Evolutionary conservation across 768 basidiomycete genomes (phyloP).

Genomic region (Chalciporus chontae): DNA sequence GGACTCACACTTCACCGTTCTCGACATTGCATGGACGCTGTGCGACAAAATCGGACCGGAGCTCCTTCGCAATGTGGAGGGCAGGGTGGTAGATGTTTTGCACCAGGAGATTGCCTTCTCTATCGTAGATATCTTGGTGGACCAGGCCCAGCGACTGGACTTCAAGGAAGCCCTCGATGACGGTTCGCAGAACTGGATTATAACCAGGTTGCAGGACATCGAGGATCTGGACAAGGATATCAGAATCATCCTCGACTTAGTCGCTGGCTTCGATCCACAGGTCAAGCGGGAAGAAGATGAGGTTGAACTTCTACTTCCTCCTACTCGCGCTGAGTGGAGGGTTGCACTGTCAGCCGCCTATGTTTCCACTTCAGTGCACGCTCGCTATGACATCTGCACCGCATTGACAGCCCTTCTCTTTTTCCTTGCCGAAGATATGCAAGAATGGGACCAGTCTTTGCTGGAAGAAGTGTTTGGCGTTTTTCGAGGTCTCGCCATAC

Average conservation of each 20-base stretch:
- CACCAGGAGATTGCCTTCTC: constrained; percentile 79
- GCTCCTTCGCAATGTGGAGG: constrained; percentile 54
- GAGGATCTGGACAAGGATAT: constrained; percentile 54
- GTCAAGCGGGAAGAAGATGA: constrained; percentile 80
- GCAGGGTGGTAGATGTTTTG: constrained; percentile 55
- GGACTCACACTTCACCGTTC: constrained; percentile 52
- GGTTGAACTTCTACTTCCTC: constrained; percentile 48
- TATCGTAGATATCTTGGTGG: constrained; percentile 69
- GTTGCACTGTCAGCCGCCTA: constrained; percentile 63
- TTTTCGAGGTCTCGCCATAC: constrained; percentile 72
- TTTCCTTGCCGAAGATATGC: constrained; percentile 64
- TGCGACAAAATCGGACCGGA: constrained; percentile 58
- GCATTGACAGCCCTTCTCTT: constrained; percentile 64
- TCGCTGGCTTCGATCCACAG: constrained; percentile 65
- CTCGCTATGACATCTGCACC: constrained; percentile 72
- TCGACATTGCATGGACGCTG: constrained; percentile 62
- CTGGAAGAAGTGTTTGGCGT: constrained; percentile 75
- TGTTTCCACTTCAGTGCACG: constrained; percentile 56
- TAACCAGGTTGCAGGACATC: constrained; percentile 54
- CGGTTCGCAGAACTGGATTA: constrained; percentile 57
- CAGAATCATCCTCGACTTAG: constrained; percentile 59
- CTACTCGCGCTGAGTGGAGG: constrained; percentile 58
- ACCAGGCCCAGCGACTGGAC: constrained; percentile 52
- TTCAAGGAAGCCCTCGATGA: constrained; percentile 59
- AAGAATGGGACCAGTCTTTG: constrained; percentile 59